Evolutionary conservation across 176 grass and related monocot species (phyloP), one percentile per base, ranked within the genome.

Genomic region (Juncus inflexus): DNA sequence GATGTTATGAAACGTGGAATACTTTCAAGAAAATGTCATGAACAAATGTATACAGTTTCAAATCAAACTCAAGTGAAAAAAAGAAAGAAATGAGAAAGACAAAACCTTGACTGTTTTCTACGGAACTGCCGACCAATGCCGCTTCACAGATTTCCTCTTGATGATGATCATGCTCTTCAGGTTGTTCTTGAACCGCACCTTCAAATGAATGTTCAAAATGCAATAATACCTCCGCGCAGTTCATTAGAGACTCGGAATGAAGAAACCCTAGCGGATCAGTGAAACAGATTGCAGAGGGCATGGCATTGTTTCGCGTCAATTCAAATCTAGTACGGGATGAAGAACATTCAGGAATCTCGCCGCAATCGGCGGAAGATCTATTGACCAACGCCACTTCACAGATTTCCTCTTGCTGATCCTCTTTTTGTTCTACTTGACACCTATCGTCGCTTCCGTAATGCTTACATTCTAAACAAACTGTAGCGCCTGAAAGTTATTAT

Each of bases 331-430:
- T 69, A 52, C 59, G 52, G 84, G 74, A 76, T 12, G 79, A 73
- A 45, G 7, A 45, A 6, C 67, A 78, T 0, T 10, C 42, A 42
- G 64, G 65, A 36, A 51, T 38, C 63, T 86, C 84, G 39, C 1
- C 8, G 75, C 84, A 86, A 7, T 56, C 79, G 2, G 35, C 19
- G 6, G 16, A 8, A 35, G 84, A 43, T 62, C 84, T 87, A 60
- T 55, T 75, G 4, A 87, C 19, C 35, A 87, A 76, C 63, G 11
- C 41, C 68, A 79, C 79, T 3, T 9, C 53, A 58, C 84, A 87
- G 36, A 77, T 72, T 51, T 87, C 84, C 53, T 86, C 79, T n/a
- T 57, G 49, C 55, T 75, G 80, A 76, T 74, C 78, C 60, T 83
- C 80, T 63, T 15, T 49, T 19, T 72, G 62, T 40, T 77, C 61